Conservation (phyloP, 148 eudicot species). For the Talinum fruticosum region DNA sequence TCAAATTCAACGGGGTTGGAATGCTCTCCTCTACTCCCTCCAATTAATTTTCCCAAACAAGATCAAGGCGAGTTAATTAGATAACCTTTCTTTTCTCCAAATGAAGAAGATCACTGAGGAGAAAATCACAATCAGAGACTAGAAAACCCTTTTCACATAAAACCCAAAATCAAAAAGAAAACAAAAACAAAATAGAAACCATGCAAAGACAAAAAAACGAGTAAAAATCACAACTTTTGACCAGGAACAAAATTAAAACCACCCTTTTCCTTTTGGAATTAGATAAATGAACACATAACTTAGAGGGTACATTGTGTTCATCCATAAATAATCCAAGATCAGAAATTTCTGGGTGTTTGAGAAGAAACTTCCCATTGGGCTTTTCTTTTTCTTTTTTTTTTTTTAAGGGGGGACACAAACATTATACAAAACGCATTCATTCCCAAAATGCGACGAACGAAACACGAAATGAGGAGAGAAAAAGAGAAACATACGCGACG, state of each 20-base stretch:
- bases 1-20: no score
- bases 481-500: constrained; percentile 57
- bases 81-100: no score
- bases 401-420: not conserved
- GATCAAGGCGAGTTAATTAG: not conserved
- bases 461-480: not conserved
- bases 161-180: not conserved
- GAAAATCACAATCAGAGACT: not conserved
- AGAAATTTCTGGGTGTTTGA: not conserved
- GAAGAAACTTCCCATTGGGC: not conserved
- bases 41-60: not conserved
- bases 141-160: not conserved
- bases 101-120: not conserved
- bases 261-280: not conserved
- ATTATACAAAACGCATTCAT: not conserved
- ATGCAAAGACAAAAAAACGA: not conserved
- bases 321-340: constrained; percentile 21
- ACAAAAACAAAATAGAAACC: not conserved
- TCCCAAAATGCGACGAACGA: not conserved
- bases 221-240: not conserved
- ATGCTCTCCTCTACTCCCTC: no score
- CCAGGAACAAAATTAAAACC: not conserved
- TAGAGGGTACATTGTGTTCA: not conserved
- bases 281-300: not conserved
- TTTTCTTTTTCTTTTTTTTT: not conserved